Percentiles rank a stretch among this genome's conserved stretches.
These are phyloP conservation scores for Pontederia paniculata DNA, from an alignment of 176 grass and related monocot species.

Conservation along the genomic window DNA sequence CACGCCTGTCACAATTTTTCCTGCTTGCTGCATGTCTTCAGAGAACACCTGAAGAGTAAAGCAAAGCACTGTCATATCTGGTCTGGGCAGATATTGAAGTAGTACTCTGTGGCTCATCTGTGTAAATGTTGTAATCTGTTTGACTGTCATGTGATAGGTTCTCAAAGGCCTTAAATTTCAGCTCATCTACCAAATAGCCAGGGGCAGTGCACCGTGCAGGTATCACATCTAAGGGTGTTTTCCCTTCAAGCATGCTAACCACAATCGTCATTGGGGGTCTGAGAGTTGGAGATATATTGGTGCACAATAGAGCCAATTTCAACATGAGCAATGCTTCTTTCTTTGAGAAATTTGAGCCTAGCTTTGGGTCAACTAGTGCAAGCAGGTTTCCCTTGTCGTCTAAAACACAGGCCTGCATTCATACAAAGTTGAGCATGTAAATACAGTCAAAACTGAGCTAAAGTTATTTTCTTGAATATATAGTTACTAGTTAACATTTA, in stretches of 20 bases:
- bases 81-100: neutral
- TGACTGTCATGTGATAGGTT: neutral
- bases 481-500: no score
- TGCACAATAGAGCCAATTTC: conserved; percentile 45
- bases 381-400: conserved; percentile 52
- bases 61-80: no score
- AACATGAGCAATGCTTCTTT: conserved; percentile 44
- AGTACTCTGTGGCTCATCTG: neutral
- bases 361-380: conserved; percentile 43
- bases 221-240: no score
- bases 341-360: conserved; percentile 44
- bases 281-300: conserved; percentile 37
- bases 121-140: neutral
- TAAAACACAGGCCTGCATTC: conserved; percentile 38
- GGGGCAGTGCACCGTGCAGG: no score
- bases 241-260: conserved; percentile 38
- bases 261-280: conserved; percentile 57
- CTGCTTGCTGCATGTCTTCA: no score
- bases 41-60: no score
- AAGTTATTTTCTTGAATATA: no score
- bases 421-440: conserved; percentile 1
- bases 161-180: no score
- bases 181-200: no score
- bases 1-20: no score
- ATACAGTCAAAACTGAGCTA: no score